These are phyloP conservation scores for Cercophora sp. DNA, from an alignment of 495 filamentous ascomycete genomes.

Conservation along the genomic window DNA sequence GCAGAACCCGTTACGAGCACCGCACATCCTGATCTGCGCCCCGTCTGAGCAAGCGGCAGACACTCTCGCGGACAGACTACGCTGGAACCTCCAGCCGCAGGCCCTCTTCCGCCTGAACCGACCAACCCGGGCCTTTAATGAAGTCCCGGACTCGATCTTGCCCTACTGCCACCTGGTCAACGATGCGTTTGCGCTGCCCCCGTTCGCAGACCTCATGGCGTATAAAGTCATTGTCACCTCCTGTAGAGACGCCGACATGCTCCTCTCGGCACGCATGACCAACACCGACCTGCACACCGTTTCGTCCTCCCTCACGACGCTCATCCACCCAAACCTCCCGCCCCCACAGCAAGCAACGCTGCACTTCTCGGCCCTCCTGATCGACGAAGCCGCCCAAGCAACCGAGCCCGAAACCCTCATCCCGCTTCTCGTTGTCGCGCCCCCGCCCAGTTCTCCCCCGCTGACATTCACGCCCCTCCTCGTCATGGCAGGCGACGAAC, in stretches of 20 bases:
- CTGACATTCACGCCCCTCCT: slow-evolving; percentile 37
- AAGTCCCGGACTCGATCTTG: slow-evolving; percentile 44
- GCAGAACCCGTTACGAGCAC: slow-evolving; percentile 14
- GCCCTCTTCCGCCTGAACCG: slow-evolving; percentile 49
- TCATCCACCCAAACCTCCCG: slow-evolving; percentile 17
- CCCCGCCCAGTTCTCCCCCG: slow-evolving; percentile 33
- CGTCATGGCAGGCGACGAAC: slow-evolving; percentile 55
- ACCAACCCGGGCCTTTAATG: slow-evolving; percentile 42
- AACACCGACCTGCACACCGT: slow-evolving; percentile 32
- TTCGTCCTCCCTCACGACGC: slow-evolving; percentile 10
- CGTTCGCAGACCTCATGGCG: slow-evolving; percentile 46
- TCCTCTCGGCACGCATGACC: slow-evolving; percentile 46
- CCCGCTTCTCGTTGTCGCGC: slow-evolving; percentile 47
- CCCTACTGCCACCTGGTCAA: slow-evolving; percentile 46
- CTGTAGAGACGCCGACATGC: slow-evolving; percentile 47
- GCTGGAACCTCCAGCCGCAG: slow-evolving; percentile 32
- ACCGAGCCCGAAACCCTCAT: slow-evolving; percentile 51
- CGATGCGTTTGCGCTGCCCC: slow-evolving; percentile 45
- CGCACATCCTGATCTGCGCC: slow-evolving; percentile 53
- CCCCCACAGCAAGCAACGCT: slow-evolving; percentile 18
- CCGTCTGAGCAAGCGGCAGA: slow-evolving; percentile 56
- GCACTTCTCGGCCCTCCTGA: slow-evolving; percentile 52
- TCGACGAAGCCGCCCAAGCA: slow-evolving; percentile 58
- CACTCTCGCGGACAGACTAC: slow-evolving; percentile 46
- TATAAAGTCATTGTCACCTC: slow-evolving; percentile 49